Evolutionary conservation across 352 stramenopile species (phyloP).

Genomic region (Phytophthora ramorum): DNA sequence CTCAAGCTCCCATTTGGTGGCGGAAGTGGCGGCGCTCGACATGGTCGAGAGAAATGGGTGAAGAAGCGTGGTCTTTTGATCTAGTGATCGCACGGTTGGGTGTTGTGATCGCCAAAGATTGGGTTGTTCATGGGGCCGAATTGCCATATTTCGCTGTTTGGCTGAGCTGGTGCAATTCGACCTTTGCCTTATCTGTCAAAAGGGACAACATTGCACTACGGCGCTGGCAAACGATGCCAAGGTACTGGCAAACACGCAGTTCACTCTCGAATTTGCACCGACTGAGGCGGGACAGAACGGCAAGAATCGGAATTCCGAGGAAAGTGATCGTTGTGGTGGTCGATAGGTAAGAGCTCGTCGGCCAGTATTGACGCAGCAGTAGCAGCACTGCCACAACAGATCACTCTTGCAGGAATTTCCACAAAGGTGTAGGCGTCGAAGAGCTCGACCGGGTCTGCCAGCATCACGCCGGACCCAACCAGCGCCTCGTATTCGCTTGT

Average conservation of each 20-base stretch:
- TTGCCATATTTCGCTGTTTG: no score
- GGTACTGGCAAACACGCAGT: not conserved
- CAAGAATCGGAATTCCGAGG: conserved; percentile 4
- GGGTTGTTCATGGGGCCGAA: no score
- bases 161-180: not conserved
- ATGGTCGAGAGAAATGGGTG: no score
- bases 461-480: not conserved
- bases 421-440: not conserved
- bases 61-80: no score
- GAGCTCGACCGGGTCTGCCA: not conserved
- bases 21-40: no score
- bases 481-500: no score
- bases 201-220: no score
- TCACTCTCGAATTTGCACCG: not conserved
- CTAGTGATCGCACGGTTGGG: no score
- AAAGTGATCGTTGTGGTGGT: not conserved
- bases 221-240: not conserved
- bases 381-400: not conserved
- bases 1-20: no score
- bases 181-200: not conserved
- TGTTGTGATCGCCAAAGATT: no score
- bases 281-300: not conserved
- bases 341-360: no score
- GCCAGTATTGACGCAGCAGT: no score
- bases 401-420: not conserved